Evolutionary conservation across 768 basidiomycete genomes (phyloP).

Genomic region (Collybiopsis confluens): DNA sequence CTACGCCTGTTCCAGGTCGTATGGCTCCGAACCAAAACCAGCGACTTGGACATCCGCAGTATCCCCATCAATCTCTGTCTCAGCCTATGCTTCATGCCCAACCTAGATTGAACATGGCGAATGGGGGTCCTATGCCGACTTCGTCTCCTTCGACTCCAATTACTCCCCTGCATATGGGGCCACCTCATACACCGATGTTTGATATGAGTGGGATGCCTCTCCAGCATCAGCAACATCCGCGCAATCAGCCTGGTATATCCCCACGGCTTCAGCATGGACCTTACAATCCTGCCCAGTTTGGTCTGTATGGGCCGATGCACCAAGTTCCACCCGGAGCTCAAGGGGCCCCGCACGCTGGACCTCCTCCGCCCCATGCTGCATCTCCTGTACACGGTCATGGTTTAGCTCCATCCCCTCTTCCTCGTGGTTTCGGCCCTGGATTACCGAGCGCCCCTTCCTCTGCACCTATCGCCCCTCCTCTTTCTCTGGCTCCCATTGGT

Average conservation of each 20-base stretch:
- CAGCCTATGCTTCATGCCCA: conserved; percentile 30
- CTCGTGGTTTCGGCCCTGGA: conserved; percentile 46
- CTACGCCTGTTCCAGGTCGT: not conserved
- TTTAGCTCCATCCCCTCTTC: conserved; percentile 47
- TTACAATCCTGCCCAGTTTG: conserved; percentile 49
- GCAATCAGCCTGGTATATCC: conserved; percentile 32
- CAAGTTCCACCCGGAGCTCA: not conserved
- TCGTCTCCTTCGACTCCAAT: conserved; percentile 6
- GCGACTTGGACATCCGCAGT: not conserved
- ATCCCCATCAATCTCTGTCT: conserved; percentile 24
- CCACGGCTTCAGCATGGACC: conserved; percentile 41
- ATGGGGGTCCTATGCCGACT: not conserved
- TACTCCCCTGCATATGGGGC: not conserved
- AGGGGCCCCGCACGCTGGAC: not conserved
- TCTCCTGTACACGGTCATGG: not conserved
- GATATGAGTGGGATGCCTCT: not conserved
- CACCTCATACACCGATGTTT: too few relatives aligned
- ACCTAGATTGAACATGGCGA: conserved; percentile 10
- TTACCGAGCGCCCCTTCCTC: conserved; percentile 42
- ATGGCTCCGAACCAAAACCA: not conserved
- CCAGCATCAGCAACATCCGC: not conserved
- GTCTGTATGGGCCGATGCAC: conserved; percentile 38
- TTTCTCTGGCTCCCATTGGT: conserved; percentile 49
- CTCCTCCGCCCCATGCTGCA: not conserved
- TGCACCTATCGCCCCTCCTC: conserved; percentile 13